Base-by-base conservation (phyloP, 1,139 yeast species). In the Debaryomyces nepalensis region DNA sequence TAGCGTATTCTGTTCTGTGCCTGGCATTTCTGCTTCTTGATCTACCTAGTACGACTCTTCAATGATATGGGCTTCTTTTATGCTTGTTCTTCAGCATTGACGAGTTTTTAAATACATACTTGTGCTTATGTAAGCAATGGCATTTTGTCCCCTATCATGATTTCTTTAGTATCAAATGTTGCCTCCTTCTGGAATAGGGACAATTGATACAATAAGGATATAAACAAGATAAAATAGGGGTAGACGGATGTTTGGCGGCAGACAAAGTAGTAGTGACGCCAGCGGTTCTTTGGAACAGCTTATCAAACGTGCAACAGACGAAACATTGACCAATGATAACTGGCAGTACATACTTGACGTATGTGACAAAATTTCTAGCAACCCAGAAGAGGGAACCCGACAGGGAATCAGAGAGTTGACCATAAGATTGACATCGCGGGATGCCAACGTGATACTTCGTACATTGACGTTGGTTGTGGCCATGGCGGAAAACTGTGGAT, bases 401-500 rank as follows among this genome's bases (percentile, higher is more conserved):
- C 69, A 71, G 30, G 84, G 88, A 1, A 71, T 84, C 12, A 55
- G 62, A 19, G 59, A 73, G 2, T 64, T 90, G 15, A 71, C 75
- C 37, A 63, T 70, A 15, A 73, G 90, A 40, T 66, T 91, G 35
- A 69, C 70, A 26, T 71, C 76, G 20, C 70, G 77, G 35, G 93
- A 88, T 61, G 97, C 96, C 22, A 93, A 91, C 61, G 85, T 87
- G 1, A 81, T 88, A 21, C 68, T 91, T 41, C 75, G 95, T 53
- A 64, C 95, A 0, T 65, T 93, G 41, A 77, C 96, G 0, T 66
- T 93, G 42, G 66, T 88, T 14, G 77, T 81, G 14, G 84, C 97
- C 0, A 64, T 89, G 26, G 96, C 96, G 0, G 97, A 91, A 63
- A 93, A 93, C 61, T 91, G 98, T 66, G 98, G 98, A 1, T 83